Evolutionary conservation across 2,329 filamentous ascomycete genomes (phyloP).

Genomic region (Neofusicoccum cordaticola): DNA sequence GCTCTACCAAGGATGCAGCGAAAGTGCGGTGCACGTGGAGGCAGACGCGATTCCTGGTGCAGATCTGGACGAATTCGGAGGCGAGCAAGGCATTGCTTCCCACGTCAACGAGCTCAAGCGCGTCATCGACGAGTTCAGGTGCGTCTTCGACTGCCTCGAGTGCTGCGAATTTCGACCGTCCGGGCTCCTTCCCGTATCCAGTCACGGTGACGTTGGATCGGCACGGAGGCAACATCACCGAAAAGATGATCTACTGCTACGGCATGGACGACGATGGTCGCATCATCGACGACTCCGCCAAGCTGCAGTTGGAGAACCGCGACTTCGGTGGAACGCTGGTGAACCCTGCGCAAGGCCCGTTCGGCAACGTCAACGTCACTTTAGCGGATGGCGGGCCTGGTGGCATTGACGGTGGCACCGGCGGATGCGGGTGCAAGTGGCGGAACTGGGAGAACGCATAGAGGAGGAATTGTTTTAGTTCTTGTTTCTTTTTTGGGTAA

Average conservation of each 20-base stretch:
- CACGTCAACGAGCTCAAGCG: slow-evolving; percentile 16
- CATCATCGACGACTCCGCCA: slow-evolving; percentile 44
- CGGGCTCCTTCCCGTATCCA: slow-evolving; percentile 61
- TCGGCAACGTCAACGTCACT: slow-evolving; percentile 31
- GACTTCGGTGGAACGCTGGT: slow-evolving; percentile 50
- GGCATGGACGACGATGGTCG: slow-evolving; percentile 49
- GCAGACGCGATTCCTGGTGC: slow-evolving; percentile 59
- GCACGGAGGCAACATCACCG: slow-evolving; percentile 53
- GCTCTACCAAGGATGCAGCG: slow-evolving; percentile 46
- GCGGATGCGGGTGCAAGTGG: slow-evolving; percentile 61
- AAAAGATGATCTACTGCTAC: slow-evolving; percentile 62
- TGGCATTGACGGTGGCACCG: slow-evolving; percentile 58
- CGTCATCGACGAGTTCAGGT: slow-evolving; percentile 26
- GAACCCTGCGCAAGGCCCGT: slow-evolving; percentile 49
- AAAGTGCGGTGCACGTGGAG: slow-evolving; percentile 56
- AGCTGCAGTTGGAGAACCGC: slow-evolving; percentile 53
- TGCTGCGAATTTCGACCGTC: slow-evolving; percentile 48
- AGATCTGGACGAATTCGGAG: slow-evolving; percentile 59
- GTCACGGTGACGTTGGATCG: slow-evolving; percentile 60
- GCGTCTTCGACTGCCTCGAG: slow-evolving; percentile 33
- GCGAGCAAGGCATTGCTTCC: slow-evolving; percentile 35
- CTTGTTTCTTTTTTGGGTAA: not conserved
- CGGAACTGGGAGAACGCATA: slow-evolving; percentile 46
- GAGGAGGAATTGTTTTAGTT: not conserved
- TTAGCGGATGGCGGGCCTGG: slow-evolving; percentile 27